Percentiles rank a stretch among this genome's conserved stretches.
These are phyloP conservation scores for Bruguiera hainesii DNA, from an alignment of 441 rosid species.

Conservation along the genomic window DNA sequence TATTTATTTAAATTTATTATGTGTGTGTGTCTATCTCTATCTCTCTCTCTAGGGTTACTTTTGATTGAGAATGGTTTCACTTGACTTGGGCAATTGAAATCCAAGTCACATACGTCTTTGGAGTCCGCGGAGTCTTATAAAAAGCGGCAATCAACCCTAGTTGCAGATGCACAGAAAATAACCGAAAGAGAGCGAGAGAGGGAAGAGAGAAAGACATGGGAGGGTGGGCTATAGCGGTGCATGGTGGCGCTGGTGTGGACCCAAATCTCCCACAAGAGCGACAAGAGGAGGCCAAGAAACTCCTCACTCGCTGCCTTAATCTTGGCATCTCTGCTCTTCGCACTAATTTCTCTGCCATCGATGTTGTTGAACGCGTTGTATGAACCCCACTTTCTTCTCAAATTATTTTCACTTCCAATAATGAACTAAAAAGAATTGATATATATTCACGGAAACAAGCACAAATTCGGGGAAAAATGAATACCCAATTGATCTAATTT, in stretches of 20 bases:
- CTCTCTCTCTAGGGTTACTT: no score
- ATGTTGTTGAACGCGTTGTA: conserved; percentile 94
- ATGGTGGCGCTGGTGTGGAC: conserved; percentile 97
- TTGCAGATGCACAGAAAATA: not conserved
- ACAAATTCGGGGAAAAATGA: no score
- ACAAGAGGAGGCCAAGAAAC: conserved; percentile 79
- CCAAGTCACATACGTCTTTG: not conserved
- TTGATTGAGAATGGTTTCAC: no score
- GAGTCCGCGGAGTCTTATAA: conserved; percentile 27
- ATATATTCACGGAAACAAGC: no score
- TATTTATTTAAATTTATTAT: no score
- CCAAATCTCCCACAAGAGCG: conserved; percentile 77
- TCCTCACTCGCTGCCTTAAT: conserved; percentile 81
- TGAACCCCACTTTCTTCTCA: conserved; percentile 5
- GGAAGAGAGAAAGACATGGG: conserved; percentile 42
- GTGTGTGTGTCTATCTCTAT: no score
- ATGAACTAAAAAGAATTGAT: no score
- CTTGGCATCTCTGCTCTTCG: conserved; percentile 80
- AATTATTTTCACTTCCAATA: not conserved
- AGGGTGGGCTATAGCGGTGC: conserved; percentile 95
- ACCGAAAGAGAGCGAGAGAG: not conserved
- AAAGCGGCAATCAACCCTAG: not conserved
- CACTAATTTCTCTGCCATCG: conserved; percentile 72
- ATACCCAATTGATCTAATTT: not conserved
- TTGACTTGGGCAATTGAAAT: not conserved